Base-by-base conservation (phyloP, 306 rosid genomes). In the Castanospermum australe region DNA sequence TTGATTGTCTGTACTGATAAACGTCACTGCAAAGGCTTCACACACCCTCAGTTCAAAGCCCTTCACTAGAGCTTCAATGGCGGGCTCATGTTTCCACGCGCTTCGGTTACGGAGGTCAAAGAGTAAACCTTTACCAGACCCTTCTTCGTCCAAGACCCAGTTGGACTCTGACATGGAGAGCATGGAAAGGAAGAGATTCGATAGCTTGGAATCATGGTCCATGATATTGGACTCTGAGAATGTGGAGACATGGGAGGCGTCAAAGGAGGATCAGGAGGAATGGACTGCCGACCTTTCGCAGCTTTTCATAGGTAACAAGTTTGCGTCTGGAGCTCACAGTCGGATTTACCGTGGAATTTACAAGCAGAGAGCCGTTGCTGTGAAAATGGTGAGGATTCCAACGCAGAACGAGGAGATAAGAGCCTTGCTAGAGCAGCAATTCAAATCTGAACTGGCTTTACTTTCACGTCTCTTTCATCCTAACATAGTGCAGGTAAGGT, bases 191-290 rank as follows among this genome's bases (percentile, higher is more conserved):
- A 92, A 52, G 85, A 86, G 98, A 66, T 94, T 92, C 77, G 98
- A 94, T 63, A 92, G 98, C 85, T 15, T 94, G 92, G 98, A 94
- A n/a, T 94, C 98, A 36, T 94, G 98, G 97, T 94, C 98, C 1
- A 88, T 94, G 98, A 92, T 94, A 80, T 84, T 94, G 82, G 98
- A 94, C 73, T 90, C 97, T 1, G 98, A 94, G 80, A 94, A 94
- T 89, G 90, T 92, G 78, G 98, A 94, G 67, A 89, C 97, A 25
- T 94, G 98, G 98, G 98, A 94, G 81, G 90, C 91, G 15, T 78
- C 93, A 4, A 89, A 89, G 84, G 97, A 92, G 65, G 97, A 94
- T 79, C 94, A 88, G 77, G 97, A 94, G 68, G 98, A 92, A 67
- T 94, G 98, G 98, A 88, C 92, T 3, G 97, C 98, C 17, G 98